Percentiles rank a stretch among this genome's conserved stretches.
Evolutionary conservation across 163 green algal genomes (phyloP).

Genomic region (Picocystis sp.): DNA sequence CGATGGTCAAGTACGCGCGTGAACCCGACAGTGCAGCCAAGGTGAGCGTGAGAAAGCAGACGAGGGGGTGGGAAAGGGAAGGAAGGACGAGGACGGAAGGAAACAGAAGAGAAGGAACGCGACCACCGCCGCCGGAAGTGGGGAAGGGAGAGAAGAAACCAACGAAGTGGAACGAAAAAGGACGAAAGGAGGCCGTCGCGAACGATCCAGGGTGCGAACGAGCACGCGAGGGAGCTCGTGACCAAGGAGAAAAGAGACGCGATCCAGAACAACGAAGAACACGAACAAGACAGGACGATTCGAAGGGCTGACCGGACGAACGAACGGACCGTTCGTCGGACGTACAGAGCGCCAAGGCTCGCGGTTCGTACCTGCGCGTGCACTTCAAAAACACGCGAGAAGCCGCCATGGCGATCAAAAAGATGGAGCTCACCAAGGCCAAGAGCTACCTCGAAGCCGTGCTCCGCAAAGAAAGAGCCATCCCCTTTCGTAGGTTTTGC

Average conservation of each 20-base stretch:
- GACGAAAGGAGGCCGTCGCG: no score
- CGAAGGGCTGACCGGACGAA: neutral
- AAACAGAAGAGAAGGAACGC: no score
- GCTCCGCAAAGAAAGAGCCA: slow-evolving; percentile 73
- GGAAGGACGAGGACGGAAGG: no score
- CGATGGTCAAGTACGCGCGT: slow-evolving; percentile 25
- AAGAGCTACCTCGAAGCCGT: slow-evolving; percentile 95
- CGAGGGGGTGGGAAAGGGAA: no score
- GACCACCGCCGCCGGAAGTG: no score
- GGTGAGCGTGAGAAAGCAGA: neutral
- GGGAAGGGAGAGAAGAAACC: no score
- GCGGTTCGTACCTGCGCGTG: slow-evolving; percentile 81
- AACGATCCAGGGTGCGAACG: no score
- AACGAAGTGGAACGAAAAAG: no score
- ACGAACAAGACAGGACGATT: neutral
- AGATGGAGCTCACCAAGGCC: slow-evolving; percentile 70
- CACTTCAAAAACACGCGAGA: slow-evolving; percentile 99
- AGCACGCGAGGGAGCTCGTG: no score
- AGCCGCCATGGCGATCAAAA: slow-evolving; percentile 60
- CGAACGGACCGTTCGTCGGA: neutral
- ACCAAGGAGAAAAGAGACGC: no score
- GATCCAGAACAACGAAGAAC: neutral
- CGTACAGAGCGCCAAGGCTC: slow-evolving; percentile 40
- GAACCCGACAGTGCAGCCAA: slow-evolving; percentile 18
- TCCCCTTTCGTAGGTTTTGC: slow-evolving; percentile 90